These are phyloP conservation scores for Diaporthe eres DNA, from an alignment of 2,329 filamentous ascomycete genomes.

Conservation along the genomic window DNA sequence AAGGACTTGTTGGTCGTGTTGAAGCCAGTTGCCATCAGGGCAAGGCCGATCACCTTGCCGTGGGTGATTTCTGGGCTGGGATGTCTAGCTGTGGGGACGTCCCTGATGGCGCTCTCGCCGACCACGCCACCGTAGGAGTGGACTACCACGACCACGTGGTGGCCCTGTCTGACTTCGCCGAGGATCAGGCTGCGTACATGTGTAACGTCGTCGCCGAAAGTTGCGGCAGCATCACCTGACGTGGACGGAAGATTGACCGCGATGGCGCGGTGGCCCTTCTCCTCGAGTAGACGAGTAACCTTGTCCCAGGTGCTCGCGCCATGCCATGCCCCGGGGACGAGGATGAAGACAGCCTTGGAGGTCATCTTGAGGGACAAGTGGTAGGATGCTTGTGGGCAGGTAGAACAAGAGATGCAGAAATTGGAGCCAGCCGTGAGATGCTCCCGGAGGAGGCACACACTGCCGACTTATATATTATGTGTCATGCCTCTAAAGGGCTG, in stretches of 20 bases:
- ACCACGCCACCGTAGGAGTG: slow-evolving; percentile 66
- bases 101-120: slow-evolving; percentile 61
- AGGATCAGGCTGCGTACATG: slow-evolving; percentile 54
- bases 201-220: slow-evolving; percentile 59
- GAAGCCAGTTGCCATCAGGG: slow-evolving; percentile 62
- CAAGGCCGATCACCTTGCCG: slow-evolving; percentile 60
- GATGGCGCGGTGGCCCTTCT: slow-evolving; percentile 52
- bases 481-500: not conserved
- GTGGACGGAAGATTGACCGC: slow-evolving; percentile 57
- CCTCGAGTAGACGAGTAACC: slow-evolving; percentile 52
- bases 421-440: not conserved
- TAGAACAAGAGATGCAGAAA: not conserved
- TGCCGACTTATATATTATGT: not conserved
- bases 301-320: slow-evolving; percentile 54
- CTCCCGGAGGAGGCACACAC: not conserved
- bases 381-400: not conserved
- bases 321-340: slow-evolving; percentile 66
- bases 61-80: slow-evolving; percentile 16
- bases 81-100: slow-evolving; percentile 50
- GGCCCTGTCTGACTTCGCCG: slow-evolving; percentile 53
- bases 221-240: slow-evolving; percentile 50
- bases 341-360: slow-evolving; percentile 50
- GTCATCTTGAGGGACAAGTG: not conserved
- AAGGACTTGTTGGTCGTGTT: slow-evolving; percentile 55
- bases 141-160: slow-evolving; percentile 60